Percentiles rank a stretch among this genome's conserved stretches.
Conservation (phyloP, 768 basidiomycete species). For the Psilocybe cubensis region DNA sequence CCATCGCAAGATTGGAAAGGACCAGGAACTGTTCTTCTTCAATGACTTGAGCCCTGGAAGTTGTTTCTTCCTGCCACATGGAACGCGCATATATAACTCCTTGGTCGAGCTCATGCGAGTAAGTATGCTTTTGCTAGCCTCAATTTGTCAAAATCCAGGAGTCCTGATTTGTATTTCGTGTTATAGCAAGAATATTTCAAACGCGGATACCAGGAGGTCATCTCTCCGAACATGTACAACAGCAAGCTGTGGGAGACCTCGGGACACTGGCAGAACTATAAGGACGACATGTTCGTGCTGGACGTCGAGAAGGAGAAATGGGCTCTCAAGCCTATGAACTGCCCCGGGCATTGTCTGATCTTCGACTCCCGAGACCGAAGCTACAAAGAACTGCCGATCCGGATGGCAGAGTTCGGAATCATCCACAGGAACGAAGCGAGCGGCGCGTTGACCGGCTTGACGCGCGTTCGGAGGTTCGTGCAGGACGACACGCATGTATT, state of each 20-base stretch:
- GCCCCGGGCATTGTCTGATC: slow-evolving; percentile 95
- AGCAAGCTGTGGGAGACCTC: slow-evolving; percentile 97
- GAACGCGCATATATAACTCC: slow-evolving; percentile 95
- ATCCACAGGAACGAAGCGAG: slow-evolving; percentile 96
- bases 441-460: slow-evolving; percentile 91
- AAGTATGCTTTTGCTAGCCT: slow-evolving; percentile 39
- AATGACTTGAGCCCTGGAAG: slow-evolving; percentile 95
- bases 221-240: slow-evolving; percentile 98
- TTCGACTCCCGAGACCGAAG: slow-evolving; percentile 93
- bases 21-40: slow-evolving; percentile 99
- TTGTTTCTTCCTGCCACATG: slow-evolving; percentile 96
- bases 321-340: slow-evolving; percentile 99
- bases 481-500: slow-evolving; percentile 99
- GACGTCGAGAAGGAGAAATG: slow-evolving; percentile 96
- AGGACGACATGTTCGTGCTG: slow-evolving; percentile 96
- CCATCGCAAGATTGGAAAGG: slow-evolving; percentile 95
- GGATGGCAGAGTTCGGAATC: slow-evolving; percentile 99
- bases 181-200: slow-evolving; percentile 87
- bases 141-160: neutral
- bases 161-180: neutral
- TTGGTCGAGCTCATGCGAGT: slow-evolving; percentile 91
- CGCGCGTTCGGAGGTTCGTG: slow-evolving; percentile 91
- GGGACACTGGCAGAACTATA: slow-evolving; percentile 98
- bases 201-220: slow-evolving; percentile 97
- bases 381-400: slow-evolving; percentile 94